Conservation (phyloP, 805 yeast species). For the Komagataella mondaviorum region DNA sequence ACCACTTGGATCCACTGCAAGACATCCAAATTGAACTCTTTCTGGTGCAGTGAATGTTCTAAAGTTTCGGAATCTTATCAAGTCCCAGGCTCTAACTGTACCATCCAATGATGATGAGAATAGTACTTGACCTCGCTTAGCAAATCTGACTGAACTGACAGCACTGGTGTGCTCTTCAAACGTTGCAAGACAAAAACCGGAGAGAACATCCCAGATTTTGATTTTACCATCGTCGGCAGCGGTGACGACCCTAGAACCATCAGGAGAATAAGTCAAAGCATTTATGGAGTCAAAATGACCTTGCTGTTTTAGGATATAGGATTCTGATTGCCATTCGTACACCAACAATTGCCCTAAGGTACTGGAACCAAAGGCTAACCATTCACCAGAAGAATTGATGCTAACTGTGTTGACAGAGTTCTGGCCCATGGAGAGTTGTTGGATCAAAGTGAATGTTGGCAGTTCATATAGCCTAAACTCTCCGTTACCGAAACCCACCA, state of each 20-base stretch:
- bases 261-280: slow-evolving; percentile 80
- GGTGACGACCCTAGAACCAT: slow-evolving; percentile 83
- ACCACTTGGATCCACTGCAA: slow-evolving; percentile 96
- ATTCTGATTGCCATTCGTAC: slow-evolving; percentile 98
- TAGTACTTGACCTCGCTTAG: slow-evolving; percentile 80
- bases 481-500: slow-evolving; percentile 83
- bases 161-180: slow-evolving; percentile 85
- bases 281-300: slow-evolving; percentile 93
- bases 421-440: slow-evolving; percentile 85
- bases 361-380: slow-evolving; percentile 93
- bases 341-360: slow-evolving; percentile 88
- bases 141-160: slow-evolving; percentile 78
- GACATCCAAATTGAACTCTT: slow-evolving; percentile 71
- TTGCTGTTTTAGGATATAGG: slow-evolving; percentile 89
- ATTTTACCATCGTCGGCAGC: slow-evolving; percentile 96
- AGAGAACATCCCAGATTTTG: slow-evolving; percentile 87
- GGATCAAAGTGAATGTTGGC: slow-evolving; percentile 68
- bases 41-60: slow-evolving; percentile 88
- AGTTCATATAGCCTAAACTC: slow-evolving; percentile 85
- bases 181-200: slow-evolving; percentile 89
- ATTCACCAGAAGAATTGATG: slow-evolving; percentile 79
- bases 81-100: slow-evolving; percentile 95
- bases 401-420: slow-evolving; percentile 74
- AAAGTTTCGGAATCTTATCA: slow-evolving; percentile 84
- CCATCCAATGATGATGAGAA: slow-evolving; percentile 92